Conservation (phyloP, 1,284 basidiomycete species). For the Trametes sp. region DNA sequence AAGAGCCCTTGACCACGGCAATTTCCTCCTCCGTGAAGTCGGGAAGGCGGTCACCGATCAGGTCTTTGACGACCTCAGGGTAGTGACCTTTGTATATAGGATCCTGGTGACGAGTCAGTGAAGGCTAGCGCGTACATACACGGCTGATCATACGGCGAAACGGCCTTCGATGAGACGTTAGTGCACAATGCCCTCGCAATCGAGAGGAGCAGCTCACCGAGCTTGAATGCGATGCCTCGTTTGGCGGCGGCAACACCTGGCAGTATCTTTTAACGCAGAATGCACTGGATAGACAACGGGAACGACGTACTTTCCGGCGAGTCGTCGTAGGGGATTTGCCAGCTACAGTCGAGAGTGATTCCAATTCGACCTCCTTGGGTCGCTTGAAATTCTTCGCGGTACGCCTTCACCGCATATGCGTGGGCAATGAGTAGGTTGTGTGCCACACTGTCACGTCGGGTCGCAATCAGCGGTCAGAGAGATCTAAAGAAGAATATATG, state of each 20-base stretch:
- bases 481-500: too few species aligned
- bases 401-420: slow-evolving; percentile 69
- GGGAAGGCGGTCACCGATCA: slow-evolving; percentile 57
- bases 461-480: too few species aligned
- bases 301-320: slow-evolving; percentile 49
- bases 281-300: too few species aligned
- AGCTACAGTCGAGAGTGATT: slow-evolving; percentile 67
- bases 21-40: slow-evolving; percentile 57
- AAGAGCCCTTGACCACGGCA: slow-evolving; percentile 54
- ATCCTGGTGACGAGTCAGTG: slow-evolving; percentile 44
- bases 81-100: slow-evolving; percentile 61
- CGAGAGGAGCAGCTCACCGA: slow-evolving; percentile 31
- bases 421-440: slow-evolving; percentile 77
- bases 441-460: slow-evolving; percentile 64
- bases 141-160: slow-evolving; percentile 36
- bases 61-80: slow-evolving; percentile 50
- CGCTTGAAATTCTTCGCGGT: slow-evolving; percentile 65
- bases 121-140: neutral
- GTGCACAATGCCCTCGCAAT: neutral
- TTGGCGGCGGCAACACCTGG: slow-evolving; percentile 53
- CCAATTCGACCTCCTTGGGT: slow-evolving; percentile 69
- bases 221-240: slow-evolving; percentile 50
- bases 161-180: slow-evolving; percentile 30
- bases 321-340: slow-evolving; percentile 58
- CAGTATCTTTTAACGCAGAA: too few species aligned